These are phyloP conservation scores for Debaryomyces sp. DNA, from an alignment of 1,139 yeast species.

Conservation along the genomic window DNA sequence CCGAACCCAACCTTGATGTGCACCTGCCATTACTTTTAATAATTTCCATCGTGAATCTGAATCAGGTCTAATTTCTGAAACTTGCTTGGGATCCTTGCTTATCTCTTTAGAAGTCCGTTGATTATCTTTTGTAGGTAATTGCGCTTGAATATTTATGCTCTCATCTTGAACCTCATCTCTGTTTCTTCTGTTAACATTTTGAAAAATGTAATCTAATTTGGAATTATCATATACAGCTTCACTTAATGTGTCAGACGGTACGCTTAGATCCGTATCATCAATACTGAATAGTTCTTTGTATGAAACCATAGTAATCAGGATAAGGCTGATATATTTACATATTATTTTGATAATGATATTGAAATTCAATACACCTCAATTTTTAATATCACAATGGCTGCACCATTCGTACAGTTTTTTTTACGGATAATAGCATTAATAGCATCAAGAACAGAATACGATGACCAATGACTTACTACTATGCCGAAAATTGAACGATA, in stretches of 20 bases:
- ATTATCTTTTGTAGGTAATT: not conserved
- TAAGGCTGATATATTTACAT: not conserved
- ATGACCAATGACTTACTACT: not conserved
- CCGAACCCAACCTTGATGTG: conserved; percentile 94
- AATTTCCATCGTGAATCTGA: conserved; percentile 55
- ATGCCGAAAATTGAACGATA: conserved; percentile 14
- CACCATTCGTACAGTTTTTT: conserved; percentile 6
- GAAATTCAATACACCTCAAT: conserved; percentile 1
- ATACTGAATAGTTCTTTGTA: conserved; percentile 8
- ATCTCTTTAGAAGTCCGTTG: not conserved
- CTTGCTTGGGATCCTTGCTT: not conserved
- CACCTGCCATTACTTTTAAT: conserved; percentile 70
- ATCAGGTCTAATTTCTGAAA: conserved; percentile 1
- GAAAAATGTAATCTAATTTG: conserved; percentile 27
- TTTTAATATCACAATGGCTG: conserved; percentile 9
- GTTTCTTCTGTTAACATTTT: conserved; percentile 3
- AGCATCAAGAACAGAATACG: not conserved
- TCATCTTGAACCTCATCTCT: conserved; percentile 6
- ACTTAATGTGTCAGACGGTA: conserved; percentile 33
- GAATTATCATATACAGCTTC: conserved; percentile 35
- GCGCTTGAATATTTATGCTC: not conserved
- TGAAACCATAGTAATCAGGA: too few relatives aligned
- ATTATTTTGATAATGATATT: not conserved
- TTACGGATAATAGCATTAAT: not conserved
- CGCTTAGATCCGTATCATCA: conserved; percentile 1